These are phyloP conservation scores for Polychaeton citri DNA, from an alignment of 2,329 filamentous ascomycete genomes.

Conservation along the genomic window DNA sequence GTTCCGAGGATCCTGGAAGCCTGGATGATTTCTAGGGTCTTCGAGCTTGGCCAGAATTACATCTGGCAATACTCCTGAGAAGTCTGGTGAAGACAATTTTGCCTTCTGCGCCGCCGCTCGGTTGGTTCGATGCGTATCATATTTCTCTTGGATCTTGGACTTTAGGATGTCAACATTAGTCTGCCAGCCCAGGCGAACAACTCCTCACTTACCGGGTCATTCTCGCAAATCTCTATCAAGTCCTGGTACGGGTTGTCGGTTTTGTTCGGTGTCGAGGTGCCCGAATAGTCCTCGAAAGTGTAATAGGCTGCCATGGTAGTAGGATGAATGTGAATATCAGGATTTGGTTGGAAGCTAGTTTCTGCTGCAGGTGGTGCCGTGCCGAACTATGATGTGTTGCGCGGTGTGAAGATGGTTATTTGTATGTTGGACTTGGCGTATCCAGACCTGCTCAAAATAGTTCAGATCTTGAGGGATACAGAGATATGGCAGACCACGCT, in stretches of 20 bases:
- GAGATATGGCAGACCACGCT: too few relatives aligned
- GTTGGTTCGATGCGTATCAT: slow-evolving; percentile 58
- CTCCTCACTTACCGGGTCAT: slow-evolving; percentile 51
- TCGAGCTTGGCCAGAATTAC: slow-evolving; percentile 59
- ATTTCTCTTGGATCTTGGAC: slow-evolving; percentile 62
- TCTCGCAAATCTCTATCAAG: slow-evolving; percentile 53
- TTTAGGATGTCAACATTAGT: too few relatives aligned
- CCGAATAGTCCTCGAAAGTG: slow-evolving; percentile 23
- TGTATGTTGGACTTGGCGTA: too few relatives aligned
- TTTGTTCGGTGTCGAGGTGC: slow-evolving; percentile 8
- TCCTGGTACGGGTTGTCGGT: slow-evolving; percentile 63
- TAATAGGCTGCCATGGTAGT: slow-evolving; percentile 20
- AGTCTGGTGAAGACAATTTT: slow-evolving; percentile 57
- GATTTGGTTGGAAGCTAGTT: too few relatives aligned
- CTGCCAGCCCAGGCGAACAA: too few relatives aligned
- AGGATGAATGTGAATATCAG: too few relatives aligned
- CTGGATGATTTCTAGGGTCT: slow-evolving; percentile 48
- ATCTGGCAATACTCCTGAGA: slow-evolving; percentile 61
- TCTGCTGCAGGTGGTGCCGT: too few relatives aligned
- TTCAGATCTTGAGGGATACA: too few relatives aligned
- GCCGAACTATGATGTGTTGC: too few relatives aligned
- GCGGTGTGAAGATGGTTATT: too few relatives aligned
- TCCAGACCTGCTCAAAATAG: too few relatives aligned
- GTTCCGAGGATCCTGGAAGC: slow-evolving; percentile 61
- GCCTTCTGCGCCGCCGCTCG: slow-evolving; percentile 64